Evolutionary conservation across 2,329 filamentous ascomycete species (phyloP).

Genomic region (Ceratocystis colombiana): DNA sequence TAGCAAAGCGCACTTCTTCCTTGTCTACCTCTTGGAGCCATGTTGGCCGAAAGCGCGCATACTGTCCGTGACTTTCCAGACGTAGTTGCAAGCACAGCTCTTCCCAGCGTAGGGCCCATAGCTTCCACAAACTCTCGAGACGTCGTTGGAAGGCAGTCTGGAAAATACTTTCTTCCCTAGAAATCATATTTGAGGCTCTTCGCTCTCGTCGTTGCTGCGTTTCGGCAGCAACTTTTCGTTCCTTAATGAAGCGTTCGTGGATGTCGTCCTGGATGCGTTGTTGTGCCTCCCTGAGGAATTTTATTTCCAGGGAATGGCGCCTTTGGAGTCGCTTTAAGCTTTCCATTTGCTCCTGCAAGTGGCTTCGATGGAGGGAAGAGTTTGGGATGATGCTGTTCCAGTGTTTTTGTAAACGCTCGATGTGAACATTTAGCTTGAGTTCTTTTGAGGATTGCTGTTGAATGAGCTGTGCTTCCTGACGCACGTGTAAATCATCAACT

Average conservation of each 20-base stretch:
- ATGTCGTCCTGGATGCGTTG: conserved; percentile 24
- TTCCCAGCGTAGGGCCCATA: conserved; percentile 24
- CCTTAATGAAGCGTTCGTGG: conserved; percentile 20
- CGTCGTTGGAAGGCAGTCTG: conserved; percentile 19
- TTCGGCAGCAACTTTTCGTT: conserved; percentile 15
- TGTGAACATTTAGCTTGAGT: conserved; percentile 21
- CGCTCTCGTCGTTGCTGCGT: conserved; percentile 22
- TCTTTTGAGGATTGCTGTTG: conserved; percentile 24
- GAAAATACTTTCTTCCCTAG: conserved; percentile 23
- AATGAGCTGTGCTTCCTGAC: conserved; percentile 20
- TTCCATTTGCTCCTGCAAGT: conserved; percentile 20
- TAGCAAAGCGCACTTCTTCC: conserved; percentile 6
- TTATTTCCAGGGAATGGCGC: conserved; percentile 20
- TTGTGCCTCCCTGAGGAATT: conserved; percentile 23
- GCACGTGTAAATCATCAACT: conserved; percentile 23
- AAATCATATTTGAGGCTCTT: conserved; percentile 20
- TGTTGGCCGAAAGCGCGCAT: conserved; percentile 20
- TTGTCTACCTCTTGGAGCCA: conserved; percentile 19
- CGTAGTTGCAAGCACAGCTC: conserved; percentile 18
- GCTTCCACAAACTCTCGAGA: conserved; percentile 20
- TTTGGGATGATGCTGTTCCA: conserved; percentile 20
- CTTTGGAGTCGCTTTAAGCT: conserved; percentile 16
- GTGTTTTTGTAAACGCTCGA: conserved; percentile 21
- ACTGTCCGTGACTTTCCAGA: background rate
- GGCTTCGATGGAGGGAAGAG: conserved; percentile 17